Conservation (phyloP, 2,329 filamentous ascomycete species). For the Clarireedia homoeocarpa region DNA sequence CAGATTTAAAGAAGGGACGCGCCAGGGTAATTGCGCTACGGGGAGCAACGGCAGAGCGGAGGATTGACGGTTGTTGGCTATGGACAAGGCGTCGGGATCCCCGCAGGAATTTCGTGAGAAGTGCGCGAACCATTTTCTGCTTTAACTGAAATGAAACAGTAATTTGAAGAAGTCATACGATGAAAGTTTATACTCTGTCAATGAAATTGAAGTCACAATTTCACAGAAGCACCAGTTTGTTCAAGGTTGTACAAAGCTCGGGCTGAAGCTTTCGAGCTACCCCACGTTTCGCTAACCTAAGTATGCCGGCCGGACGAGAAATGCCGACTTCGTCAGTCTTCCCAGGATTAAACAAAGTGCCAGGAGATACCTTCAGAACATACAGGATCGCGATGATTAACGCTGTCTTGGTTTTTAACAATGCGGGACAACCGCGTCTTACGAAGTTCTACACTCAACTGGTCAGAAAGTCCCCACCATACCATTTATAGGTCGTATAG, state of each 20-base stretch:
- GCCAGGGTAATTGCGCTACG: neutral
- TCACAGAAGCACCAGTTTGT: neutral
- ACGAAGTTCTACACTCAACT: constrained; percentile 99
- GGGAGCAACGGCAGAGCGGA: neutral
- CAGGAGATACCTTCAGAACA: neutral
- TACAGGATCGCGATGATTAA: constrained; percentile 69
- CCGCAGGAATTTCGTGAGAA: constrained; percentile 1
- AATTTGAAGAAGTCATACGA: too few relatives aligned
- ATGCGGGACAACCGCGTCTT: constrained; percentile 89
- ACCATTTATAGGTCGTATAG: neutral
- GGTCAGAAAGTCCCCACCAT: constrained; percentile 39
- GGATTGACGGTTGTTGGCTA: neutral
- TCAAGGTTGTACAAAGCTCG: neutral
- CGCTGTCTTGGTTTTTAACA: constrained; percentile 97
- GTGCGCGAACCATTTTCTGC: constrained; percentile 5
- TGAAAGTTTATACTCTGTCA: too few relatives aligned
- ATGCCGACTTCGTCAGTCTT: constrained; percentile 1
- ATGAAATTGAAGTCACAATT: too few relatives aligned
- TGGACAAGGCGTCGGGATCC: neutral
- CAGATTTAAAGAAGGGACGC: neutral
- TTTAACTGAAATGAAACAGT: neutral
- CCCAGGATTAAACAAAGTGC: neutral
- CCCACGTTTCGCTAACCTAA: constrained; percentile 14
- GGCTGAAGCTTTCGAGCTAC: constrained; percentile 11
- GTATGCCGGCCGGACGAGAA: neutral